Base-by-base conservation (phyloP, 805 yeast species). In the Myxozyma geophila region DNA sequence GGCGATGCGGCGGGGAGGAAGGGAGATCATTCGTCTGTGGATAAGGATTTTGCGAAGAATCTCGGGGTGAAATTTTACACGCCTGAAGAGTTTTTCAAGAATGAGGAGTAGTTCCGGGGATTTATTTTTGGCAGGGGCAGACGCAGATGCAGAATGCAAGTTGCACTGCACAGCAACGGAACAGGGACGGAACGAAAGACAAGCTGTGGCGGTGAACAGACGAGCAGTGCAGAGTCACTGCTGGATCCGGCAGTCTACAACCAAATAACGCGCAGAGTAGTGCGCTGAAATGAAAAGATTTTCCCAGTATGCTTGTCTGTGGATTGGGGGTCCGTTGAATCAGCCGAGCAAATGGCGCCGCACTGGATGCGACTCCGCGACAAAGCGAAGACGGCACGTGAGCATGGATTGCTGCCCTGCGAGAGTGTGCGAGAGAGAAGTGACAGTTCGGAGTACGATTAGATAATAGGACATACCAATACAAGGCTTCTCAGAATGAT, bases 1-100 rank as follows among this genome's bases (percentile, higher is more conserved):
- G 99, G 99, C 6, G 99, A 93, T 77, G 98, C 98, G 0, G 98
- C 97, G 7, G 99, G 98, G 0, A 79, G 98, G 58, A 71, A 73
- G 1, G 74, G 72, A 0, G 98, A 93, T 74, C 89, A 87, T 73
- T 89, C 95, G 79, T 92, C 89, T 70, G 83, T 89, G 54, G 99
- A 93, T 74, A 75, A 73, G 67, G 73, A 64, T 60, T 92, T 92
- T 79, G 97, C 98, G 0, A 67, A 78, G 49, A 80, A 78, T 19
- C 71, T 82, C 1, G 84, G 83, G 0, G 51, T 91, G 1, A 66
- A 69, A 21, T 93, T 90, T 71, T 76, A 77, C 57, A 77, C 85
- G 0, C 98, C 98, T 0, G 98, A 93, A 70, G 86, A 87, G 55
- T 79, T 79, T 60, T 87, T 89, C 62, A 59, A 36, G 13, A 28